Base-by-base conservation (phyloP, 108 stramenopile species). In the Fragilaria crotonensis region DNA sequence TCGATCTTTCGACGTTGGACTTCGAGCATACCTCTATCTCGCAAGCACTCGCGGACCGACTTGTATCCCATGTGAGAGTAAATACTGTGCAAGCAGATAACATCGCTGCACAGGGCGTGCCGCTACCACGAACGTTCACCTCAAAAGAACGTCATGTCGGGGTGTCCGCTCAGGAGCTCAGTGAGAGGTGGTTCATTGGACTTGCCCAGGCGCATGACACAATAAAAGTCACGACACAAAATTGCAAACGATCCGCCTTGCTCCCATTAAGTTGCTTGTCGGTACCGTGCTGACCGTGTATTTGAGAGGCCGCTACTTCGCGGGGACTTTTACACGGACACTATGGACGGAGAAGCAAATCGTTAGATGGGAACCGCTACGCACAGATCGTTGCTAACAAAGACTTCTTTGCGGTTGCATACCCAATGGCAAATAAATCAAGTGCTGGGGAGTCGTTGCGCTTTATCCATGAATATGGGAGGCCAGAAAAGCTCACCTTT, bases 271-370 rank as follows among this genome's bases (percentile, higher is more conserved):
- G 25, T n/a, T n/a, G n/a, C n/a, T n/a, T 49, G 62, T 22, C 59
- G 71, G 0, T 72, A 63, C 57, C 61, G 57, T 18, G 46, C 66
- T 14, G 68, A 62, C 23, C 66, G 61, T 25, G 48, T 11, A 7
- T 51, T n/a, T 25, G 20, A 11, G 2, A 21, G 33, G 3, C 19
- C 17, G 7, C 55, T 33, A 0, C 33, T 70, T 2, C 22, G 41
- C n/a, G n/a, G n/a, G n/a, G n/a, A n/a, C n/a, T n/a, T n/a, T n/a
- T n/a, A n/a, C n/a, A n/a, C n/a, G n/a, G n/a, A n/a, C n/a, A n/a
- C n/a, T n/a, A n/a, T n/a, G n/a, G n/a, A n/a, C n/a, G n/a, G n/a
- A n/a, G n/a, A 18, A 56, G 55, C 20, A 52, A 44, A 30, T 56
- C 54, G 7, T 27, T 57, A 19, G n/a, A 47, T 29, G 64, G 64